A percentile compares a stretch with the other conserved stretches of the same genome.
These are phyloP conservation scores for Apiospora phragmitis DNA, from an alignment of 2,329 filamentous ascomycete species.

Conservation along the genomic window DNA sequence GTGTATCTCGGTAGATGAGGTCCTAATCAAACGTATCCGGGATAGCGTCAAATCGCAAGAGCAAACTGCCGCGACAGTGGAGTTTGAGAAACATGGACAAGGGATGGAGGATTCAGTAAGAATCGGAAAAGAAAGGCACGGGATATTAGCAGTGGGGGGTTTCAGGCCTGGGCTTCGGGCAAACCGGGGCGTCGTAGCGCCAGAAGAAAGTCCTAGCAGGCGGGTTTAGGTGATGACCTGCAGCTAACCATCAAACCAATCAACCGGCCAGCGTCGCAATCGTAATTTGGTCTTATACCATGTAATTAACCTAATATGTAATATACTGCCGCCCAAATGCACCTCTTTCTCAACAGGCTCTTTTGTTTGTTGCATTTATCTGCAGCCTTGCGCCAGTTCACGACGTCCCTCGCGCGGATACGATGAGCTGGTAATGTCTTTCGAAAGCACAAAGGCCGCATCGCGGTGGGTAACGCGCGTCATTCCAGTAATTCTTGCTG, in stretches of 20 bases:
- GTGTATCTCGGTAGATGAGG: background rate
- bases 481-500: constrained; percentile 70
- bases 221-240: background rate
- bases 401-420: background rate
- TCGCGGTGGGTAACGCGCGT: constrained; percentile 63
- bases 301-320: background rate
- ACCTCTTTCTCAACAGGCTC: background rate
- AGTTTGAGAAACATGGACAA: background rate
- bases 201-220: background rate
- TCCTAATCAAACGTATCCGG: background rate
- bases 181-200: background rate
- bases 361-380: background rate
- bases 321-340: background rate
- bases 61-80: background rate
- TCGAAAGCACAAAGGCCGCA: constrained; percentile 40
- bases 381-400: background rate
- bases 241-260: background rate
- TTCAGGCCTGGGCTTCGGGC: background rate
- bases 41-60: background rate
- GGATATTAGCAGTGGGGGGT: constrained; percentile 1
- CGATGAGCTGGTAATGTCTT: constrained; percentile 30
- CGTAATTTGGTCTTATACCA: background rate
- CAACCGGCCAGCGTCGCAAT: background rate
- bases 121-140: background rate
- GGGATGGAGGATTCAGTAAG: background rate